These are phyloP conservation scores for Penicillium subrubescens DNA, from an alignment of 495 filamentous ascomycete genomes.

Conservation along the genomic window DNA sequence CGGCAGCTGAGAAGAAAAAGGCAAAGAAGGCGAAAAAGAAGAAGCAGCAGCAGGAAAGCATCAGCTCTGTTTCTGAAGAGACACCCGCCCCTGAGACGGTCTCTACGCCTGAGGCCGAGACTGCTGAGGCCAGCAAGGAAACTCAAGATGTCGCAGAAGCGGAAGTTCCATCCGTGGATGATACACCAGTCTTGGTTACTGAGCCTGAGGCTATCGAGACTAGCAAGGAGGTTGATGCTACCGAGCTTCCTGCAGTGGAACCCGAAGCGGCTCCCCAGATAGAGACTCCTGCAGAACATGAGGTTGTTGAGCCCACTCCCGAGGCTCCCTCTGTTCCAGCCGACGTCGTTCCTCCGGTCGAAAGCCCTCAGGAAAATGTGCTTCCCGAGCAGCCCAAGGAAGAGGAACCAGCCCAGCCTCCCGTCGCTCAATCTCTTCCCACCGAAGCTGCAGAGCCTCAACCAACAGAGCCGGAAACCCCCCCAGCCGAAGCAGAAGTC, in stretches of 20 bases:
- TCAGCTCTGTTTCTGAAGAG: constrained; percentile 14
- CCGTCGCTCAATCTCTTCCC: background rate
- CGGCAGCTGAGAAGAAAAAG: constrained; percentile 43
- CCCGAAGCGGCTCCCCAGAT: background rate
- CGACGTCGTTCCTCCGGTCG: background rate
- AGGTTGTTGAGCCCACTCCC: background rate
- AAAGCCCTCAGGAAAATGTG: constrained; percentile 3
- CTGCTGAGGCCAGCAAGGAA: constrained; percentile 7
- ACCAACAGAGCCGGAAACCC: background rate
- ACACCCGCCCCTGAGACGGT: background rate
- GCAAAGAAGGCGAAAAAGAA: constrained; percentile 30
- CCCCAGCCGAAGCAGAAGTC: constrained; percentile 20
- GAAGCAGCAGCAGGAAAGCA: constrained; percentile 12
- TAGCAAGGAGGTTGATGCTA: constrained; percentile 5
- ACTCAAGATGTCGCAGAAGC: background rate
- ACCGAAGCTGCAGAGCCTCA: background rate
- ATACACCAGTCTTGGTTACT: background rate
- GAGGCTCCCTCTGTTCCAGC: constrained; percentile 4
- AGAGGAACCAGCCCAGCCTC: background rate
- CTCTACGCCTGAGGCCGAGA: background rate
- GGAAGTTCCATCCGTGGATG: background rate
- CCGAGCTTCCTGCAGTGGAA: constrained; percentile 1
- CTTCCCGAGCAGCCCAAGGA: constrained; percentile 17
- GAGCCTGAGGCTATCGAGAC: background rate
- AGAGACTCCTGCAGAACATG: constrained; percentile 5